Percentiles rank a stretch among this genome's conserved stretches.
These are phyloP conservation scores for Skeletonema grethae DNA, from an alignment of 108 stramenopile species.

Conservation along the genomic window DNA sequence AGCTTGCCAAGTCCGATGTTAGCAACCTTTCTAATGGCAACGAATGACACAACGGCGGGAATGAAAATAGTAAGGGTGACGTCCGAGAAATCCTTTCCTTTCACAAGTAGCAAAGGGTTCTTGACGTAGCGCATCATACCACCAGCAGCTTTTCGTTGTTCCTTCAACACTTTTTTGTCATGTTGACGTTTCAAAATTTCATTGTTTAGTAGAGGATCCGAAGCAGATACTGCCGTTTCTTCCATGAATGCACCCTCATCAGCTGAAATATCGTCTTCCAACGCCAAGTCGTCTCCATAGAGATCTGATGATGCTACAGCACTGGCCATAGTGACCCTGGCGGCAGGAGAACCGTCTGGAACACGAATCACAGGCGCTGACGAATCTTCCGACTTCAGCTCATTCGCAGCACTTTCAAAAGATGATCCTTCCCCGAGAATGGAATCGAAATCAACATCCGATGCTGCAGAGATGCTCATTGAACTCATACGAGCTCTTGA, in stretches of 20 bases:
- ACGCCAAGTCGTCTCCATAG: slow-evolving; percentile 34
- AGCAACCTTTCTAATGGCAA: slow-evolving; percentile 33
- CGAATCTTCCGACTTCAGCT: slow-evolving; percentile 13
- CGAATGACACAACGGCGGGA: slow-evolving; percentile 36
- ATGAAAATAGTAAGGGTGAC: slow-evolving; percentile 50
- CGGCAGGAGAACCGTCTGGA: slow-evolving; percentile 50
- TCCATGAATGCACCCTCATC: slow-evolving; percentile 18
- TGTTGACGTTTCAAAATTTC: slow-evolving; percentile 58
- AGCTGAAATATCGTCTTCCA: slow-evolving; percentile 24
- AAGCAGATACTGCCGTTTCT: slow-evolving; percentile 15
- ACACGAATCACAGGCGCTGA: slow-evolving; percentile 47
- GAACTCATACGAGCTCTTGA: slow-evolving; percentile 26
- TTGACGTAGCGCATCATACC: slow-evolving; percentile 50
- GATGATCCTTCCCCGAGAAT: slow-evolving; percentile 54
- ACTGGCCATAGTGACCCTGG: slow-evolving; percentile 47
- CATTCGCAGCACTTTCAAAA: slow-evolving; percentile 31
- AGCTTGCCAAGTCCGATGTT: slow-evolving; percentile 43
- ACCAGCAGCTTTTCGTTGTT: slow-evolving; percentile 39
- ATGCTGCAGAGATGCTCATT: slow-evolving; percentile 26
- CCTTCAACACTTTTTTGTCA: slow-evolving; percentile 42
- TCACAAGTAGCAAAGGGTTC: slow-evolving; percentile 43
- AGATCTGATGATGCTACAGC: slow-evolving; percentile 39
- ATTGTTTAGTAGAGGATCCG: slow-evolving; percentile 46
- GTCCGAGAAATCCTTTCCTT: slow-evolving; percentile 56
- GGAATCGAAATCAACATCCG: slow-evolving; percentile 41